Conservation (phyloP, 2,329 filamentous ascomycete species). For the Sordariomycetes sp. region DNA sequence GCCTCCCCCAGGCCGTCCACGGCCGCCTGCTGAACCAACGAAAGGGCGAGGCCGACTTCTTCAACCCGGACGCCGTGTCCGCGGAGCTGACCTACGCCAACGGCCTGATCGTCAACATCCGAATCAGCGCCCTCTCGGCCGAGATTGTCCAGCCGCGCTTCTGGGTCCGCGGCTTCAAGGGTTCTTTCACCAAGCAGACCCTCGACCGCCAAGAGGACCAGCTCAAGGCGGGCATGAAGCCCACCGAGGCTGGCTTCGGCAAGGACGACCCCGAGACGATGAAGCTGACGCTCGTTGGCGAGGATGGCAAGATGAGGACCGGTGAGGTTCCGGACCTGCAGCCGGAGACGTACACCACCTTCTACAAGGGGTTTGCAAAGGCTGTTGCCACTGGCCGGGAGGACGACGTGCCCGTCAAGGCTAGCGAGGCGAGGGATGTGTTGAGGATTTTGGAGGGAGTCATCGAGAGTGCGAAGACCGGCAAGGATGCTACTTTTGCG, state of each 20-base stretch:
- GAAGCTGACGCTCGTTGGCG: conserved; percentile 44
- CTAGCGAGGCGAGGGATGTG: conserved; percentile 42
- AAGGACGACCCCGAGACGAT: conserved; percentile 47
- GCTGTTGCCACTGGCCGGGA: conserved; percentile 37
- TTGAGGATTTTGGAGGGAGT: conserved; percentile 43
- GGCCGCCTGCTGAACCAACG: conserved; percentile 61
- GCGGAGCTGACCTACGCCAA: conserved; percentile 57
- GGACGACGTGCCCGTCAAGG: conserved; percentile 42
- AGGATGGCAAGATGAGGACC: conserved; percentile 39
- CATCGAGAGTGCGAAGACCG: conserved; percentile 37
- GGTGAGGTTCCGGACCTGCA: conserved; percentile 47
- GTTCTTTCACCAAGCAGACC: conserved; percentile 62
- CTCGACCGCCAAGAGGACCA: conserved; percentile 72
- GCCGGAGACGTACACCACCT: conserved; percentile 58
- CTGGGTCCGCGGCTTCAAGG: conserved; percentile 68
- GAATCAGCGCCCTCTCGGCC: conserved; percentile 59
- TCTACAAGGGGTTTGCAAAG: conserved; percentile 49
- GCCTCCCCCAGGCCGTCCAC: conserved; percentile 57
- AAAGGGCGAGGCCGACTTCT: conserved; percentile 31
- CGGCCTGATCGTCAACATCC: conserved; percentile 58
- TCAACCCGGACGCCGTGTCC: conserved; percentile 49
- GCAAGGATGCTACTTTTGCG: conserved; percentile 26
- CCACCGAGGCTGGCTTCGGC: conserved; percentile 55
- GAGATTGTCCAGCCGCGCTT: conserved; percentile 64
- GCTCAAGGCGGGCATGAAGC: conserved; percentile 53